phyloP scores from a whole-genome alignment of 768 basidiomycete genomes.

The Leucosporidium yakuticum region DNA sequence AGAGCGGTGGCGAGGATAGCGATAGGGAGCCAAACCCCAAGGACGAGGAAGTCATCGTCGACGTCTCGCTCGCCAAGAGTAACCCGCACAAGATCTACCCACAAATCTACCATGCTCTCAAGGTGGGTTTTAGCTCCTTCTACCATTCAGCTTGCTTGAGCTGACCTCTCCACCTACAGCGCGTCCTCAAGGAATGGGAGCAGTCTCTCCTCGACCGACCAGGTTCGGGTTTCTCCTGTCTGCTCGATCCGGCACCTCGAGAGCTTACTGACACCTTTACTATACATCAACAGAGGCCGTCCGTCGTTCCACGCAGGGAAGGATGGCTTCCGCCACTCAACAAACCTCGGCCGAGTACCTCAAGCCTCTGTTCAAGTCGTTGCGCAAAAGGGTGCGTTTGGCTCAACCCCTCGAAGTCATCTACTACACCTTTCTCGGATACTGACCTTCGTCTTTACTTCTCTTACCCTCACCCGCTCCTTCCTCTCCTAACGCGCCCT shows the following conservation, averaged over 20 bases:
- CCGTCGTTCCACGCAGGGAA: conserved; percentile 83
- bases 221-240: conserved; percentile 51
- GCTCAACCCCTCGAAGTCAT: neutral
- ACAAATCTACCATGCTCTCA: conserved; percentile 90
- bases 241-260: neutral
- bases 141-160: neutral
- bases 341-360: conserved; percentile 93
- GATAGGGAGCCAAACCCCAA: conserved; percentile 54
- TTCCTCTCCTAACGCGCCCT: too few species aligned
- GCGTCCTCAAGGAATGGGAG: conserved; percentile 91
- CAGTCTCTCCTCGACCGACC: conserved; percentile 90
- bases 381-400: conserved; percentile 74
- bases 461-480: neutral
- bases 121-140: conserved; percentile 43
- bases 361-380: conserved; percentile 87
- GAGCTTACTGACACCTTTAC: neutral
- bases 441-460: neutral
- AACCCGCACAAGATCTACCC: conserved; percentile 95
- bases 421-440: neutral
- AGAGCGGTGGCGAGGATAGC: conserved; percentile 48
- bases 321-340: conserved; percentile 88
- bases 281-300: conserved; percentile 58
- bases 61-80: conserved; percentile 72
- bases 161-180: conserved; percentile 39
- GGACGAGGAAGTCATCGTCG: conserved; percentile 60